Evolutionary conservation across 306 rosid genomes (phyloP).

Genomic region (Pterocarpus santalinus): DNA sequence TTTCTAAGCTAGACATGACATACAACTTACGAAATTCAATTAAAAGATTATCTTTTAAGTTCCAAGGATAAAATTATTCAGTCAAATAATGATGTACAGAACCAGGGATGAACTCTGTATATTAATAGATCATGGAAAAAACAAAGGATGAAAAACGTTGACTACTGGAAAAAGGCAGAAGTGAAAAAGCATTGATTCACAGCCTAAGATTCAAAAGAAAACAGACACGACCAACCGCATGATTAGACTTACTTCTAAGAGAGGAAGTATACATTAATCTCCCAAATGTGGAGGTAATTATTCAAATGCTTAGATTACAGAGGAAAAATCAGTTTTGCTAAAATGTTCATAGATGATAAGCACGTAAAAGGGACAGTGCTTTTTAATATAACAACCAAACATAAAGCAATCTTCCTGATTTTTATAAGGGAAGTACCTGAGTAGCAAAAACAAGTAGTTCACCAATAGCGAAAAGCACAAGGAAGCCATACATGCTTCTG

Average conservation of each 20-base stretch:
- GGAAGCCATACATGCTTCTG: constrained; percentile 78
- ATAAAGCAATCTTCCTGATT: neutral
- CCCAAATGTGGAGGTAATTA: too few species aligned
- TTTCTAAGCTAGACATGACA: constrained; percentile 5
- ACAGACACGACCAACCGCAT: neutral
- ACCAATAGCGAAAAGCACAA: constrained; percentile 74
- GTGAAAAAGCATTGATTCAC: neutral
- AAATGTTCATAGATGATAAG: constrained; percentile 15
- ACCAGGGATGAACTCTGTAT: neutral
- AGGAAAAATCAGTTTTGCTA: constrained; percentile 5
- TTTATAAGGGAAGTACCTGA: constrained; percentile 64
- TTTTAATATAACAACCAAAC: constrained; percentile 35
- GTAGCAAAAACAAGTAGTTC: constrained; percentile 82
- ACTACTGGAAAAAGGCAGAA: neutral
- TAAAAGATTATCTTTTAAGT: neutral
- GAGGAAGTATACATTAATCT: too few species aligned
- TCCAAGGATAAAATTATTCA: constrained; percentile 14
- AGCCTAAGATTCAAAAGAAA: neutral
- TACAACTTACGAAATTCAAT: neutral
- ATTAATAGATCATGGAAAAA: neutral
- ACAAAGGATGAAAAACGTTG: neutral
- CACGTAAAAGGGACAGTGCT: neutral
- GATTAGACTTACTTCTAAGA: too few species aligned
- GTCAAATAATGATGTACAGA: constrained; percentile 23
- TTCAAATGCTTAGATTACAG: neutral